Evolutionary conservation across 169 alveolate species (phyloP).

Genomic region (Babesia microti): DNA sequence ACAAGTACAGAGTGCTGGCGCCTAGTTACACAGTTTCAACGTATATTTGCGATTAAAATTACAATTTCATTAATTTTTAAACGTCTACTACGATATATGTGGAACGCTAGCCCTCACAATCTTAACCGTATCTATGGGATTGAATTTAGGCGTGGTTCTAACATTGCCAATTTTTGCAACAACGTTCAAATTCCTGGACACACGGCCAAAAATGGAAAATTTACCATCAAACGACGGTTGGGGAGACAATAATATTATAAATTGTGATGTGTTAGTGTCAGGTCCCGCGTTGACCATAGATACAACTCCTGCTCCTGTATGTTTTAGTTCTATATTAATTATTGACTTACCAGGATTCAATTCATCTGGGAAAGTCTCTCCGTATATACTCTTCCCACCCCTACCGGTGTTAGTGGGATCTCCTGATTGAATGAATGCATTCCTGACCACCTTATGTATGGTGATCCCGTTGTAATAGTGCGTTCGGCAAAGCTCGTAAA

Average conservation of each 20-base stretch:
- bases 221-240: constrained; percentile 36
- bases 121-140: constrained; percentile 27
- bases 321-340: constrained; percentile 57
- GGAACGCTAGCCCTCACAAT: constrained; percentile 34
- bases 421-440: constrained; percentile 85
- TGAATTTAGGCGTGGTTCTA: constrained; percentile 28
- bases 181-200: constrained; percentile 29
- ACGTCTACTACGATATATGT: too few relatives aligned
- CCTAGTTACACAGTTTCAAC: too few relatives aligned
- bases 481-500: constrained; percentile 28
- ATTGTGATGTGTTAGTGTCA: constrained; percentile 29
- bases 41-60: too few relatives aligned
- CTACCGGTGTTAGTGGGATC: constrained; percentile 83
- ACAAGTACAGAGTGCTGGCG: too few relatives aligned
- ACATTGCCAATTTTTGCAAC: constrained; percentile 32
- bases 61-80: too few relatives aligned
- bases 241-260: constrained; percentile 28
- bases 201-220: constrained; percentile 36
- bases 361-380: constrained; percentile 83
- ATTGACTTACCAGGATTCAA: too few relatives aligned
- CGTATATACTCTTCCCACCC: constrained; percentile 88
- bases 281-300: constrained; percentile 39
- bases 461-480: constrained; percentile 52
- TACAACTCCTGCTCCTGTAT: constrained; percentile 37
- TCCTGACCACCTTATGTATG: constrained; percentile 78